Conservation (phyloP, 306 rosid species). For the Fragaria nilgerrensis region DNA sequence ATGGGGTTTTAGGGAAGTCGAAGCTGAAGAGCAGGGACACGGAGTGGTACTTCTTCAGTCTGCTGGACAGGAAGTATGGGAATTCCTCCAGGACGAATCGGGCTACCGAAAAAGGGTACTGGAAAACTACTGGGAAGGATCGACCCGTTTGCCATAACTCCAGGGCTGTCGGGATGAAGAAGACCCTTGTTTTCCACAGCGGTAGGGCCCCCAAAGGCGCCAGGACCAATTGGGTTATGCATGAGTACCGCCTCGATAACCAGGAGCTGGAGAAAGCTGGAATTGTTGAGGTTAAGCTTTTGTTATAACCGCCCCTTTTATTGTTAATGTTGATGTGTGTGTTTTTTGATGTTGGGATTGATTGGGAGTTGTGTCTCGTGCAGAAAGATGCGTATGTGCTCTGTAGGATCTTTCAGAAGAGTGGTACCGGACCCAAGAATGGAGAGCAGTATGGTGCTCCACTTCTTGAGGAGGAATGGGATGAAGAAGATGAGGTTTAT, state of each 20-base stretch:
- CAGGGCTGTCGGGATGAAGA: slow-evolving; percentile 74
- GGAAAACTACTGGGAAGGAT: slow-evolving; percentile 98
- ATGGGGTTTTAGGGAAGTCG: slow-evolving; percentile 42
- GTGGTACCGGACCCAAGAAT: slow-evolving; percentile 89
- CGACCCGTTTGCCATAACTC: slow-evolving; percentile 37
- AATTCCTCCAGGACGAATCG: slow-evolving; percentile 81
- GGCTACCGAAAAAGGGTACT: slow-evolving; percentile 81
- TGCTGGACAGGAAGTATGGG: slow-evolving; percentile 77
- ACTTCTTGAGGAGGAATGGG: slow-evolving; percentile 86
- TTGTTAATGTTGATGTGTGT: background rate
- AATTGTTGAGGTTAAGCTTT: slow-evolving; percentile 41
- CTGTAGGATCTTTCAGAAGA: slow-evolving; percentile 93
- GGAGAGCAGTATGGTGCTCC: slow-evolving; percentile 99
- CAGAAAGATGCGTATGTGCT: slow-evolving; percentile 82
- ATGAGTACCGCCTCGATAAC: slow-evolving; percentile 66
- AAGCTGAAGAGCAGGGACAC: slow-evolving; percentile 73
- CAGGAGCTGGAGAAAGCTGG: slow-evolving; percentile 59
- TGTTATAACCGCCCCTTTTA: background rate
- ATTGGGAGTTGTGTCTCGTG: slow-evolving; percentile 27
- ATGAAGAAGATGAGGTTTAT: slow-evolving; percentile 41
- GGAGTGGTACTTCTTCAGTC: slow-evolving; percentile 93
- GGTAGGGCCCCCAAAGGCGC: slow-evolving; percentile 81
- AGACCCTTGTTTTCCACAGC: slow-evolving; percentile 77
- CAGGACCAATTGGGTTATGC: slow-evolving; percentile 96
- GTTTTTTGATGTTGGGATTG: slow-evolving; percentile 18